phyloP scores from a whole-genome alignment of 2,329 filamentous ascomycete genomes.

The Penicillium sp. region DNA sequence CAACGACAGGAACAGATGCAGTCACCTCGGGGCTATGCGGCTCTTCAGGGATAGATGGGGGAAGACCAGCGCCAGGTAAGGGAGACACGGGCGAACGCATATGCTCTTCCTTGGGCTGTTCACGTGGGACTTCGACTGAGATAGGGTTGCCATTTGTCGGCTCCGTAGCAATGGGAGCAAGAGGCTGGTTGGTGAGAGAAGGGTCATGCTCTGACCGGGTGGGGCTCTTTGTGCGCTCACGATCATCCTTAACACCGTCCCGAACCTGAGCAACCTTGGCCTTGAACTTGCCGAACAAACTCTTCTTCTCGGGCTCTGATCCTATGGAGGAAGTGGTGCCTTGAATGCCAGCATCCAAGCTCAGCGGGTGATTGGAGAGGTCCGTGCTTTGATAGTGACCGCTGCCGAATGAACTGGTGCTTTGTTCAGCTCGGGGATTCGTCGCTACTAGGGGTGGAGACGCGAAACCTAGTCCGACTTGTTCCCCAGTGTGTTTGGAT shows the following conservation, averaged over 20 bases:
- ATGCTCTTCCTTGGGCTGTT: conserved; percentile 23
- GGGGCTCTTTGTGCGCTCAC: conserved; percentile 53
- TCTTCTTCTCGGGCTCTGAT: conserved; percentile 54
- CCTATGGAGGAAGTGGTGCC: conserved; percentile 27
- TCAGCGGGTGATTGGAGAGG: conserved; percentile 35
- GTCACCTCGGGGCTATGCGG: conserved; percentile 30
- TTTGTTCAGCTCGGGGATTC: conserved; percentile 63
- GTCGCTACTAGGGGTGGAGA: conserved; percentile 57
- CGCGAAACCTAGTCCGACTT: conserved; percentile 42
- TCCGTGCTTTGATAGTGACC: conserved; percentile 47
- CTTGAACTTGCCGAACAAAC: conserved; percentile 63
- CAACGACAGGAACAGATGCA: conserved; percentile 7
- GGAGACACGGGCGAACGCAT: conserved; percentile 30
- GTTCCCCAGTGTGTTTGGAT: conserved; percentile 55
- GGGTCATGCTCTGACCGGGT: conserved; percentile 39
- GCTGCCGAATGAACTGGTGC: conserved; percentile 67
- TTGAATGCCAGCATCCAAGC: conserved; percentile 41
- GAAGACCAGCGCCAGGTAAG: conserved; percentile 30
- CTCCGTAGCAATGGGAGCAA: conserved; percentile 33
- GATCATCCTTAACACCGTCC: conserved; percentile 57
- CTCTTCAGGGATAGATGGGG: conserved; percentile 36
- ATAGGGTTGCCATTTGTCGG: conserved; percentile 21
- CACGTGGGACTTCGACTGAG: conserved; percentile 24
- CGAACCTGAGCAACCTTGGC: conserved; percentile 57
- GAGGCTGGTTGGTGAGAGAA: conserved; percentile 32